Conservation (phyloP, 768 basidiomycete genomes). For the Tylopilus felleus region DNA sequence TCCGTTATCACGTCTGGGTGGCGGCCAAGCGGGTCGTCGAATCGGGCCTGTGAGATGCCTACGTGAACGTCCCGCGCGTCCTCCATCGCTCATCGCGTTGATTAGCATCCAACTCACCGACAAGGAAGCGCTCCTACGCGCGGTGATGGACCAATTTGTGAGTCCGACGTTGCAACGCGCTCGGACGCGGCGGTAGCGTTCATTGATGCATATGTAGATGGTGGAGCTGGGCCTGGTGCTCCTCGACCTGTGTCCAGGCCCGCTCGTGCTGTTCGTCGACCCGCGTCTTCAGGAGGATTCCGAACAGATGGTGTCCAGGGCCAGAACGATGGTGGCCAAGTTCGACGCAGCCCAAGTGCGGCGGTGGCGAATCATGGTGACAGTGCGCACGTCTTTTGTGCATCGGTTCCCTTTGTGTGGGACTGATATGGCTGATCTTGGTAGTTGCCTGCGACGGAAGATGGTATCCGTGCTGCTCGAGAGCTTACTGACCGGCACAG, state of each 20-base stretch:
- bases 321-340: slow-evolving; percentile 37
- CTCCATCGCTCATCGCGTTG: not conserved
- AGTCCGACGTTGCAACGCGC: slow-evolving; percentile 8
- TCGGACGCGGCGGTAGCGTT: not conserved
- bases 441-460: slow-evolving; percentile 57
- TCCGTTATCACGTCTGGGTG: slow-evolving; percentile 35
- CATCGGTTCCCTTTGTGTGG: not conserved
- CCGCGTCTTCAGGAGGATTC: slow-evolving; percentile 40
- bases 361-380: slow-evolving; percentile 44
- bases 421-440: not conserved
- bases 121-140: slow-evolving; percentile 16
- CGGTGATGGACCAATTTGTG: slow-evolving; percentile 31
- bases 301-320: slow-evolving; percentile 40
- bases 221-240: slow-evolving; percentile 47
- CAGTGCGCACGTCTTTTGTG: slow-evolving; percentile 34
- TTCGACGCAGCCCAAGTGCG: slow-evolving; percentile 41
- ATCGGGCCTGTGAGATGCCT: slow-evolving; percentile 14
- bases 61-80: not conserved
- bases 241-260: slow-evolving; percentile 43
- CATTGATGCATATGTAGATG: slow-evolving; percentile 35
- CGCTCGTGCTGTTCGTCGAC: slow-evolving; percentile 51
- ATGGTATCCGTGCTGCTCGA: slow-evolving; percentile 48
- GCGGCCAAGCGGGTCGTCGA: slow-evolving; percentile 31
- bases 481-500: slow-evolving; percentile 35
- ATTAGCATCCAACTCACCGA: slow-evolving; percentile 14